Conservation (phyloP, 441 rosid species). For the Populus hybrid region DNA sequence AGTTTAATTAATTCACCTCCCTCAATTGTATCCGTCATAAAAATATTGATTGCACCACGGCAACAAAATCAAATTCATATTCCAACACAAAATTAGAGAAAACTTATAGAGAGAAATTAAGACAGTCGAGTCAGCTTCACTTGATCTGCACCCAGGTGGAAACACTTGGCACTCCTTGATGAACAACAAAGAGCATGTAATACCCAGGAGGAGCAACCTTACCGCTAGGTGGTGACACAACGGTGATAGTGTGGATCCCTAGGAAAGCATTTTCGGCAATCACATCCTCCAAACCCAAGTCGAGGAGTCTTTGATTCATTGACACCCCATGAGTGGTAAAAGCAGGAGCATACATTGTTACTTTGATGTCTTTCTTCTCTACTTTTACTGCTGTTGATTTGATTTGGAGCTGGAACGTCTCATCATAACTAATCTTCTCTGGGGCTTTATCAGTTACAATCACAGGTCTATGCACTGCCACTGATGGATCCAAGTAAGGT, state of each 20-base stretch:
- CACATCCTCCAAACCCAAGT: conserved; percentile 23
- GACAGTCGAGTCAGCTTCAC: not conserved
- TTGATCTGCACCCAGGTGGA: conserved; percentile 48
- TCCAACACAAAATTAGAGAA: not conserved
- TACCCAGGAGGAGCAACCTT: conserved; percentile 57
- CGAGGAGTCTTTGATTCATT: conserved; percentile 52
- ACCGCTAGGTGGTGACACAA: conserved; percentile 30
- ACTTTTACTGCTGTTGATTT: not conserved
- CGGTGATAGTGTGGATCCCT: not conserved
- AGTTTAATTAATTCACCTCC: not conserved
- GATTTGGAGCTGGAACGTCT: conserved; percentile 24
- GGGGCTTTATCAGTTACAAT: conserved; percentile 12
- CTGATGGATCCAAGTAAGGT: conserved; percentile 42
- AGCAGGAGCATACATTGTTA: conserved; percentile 51
- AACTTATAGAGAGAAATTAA: no score
- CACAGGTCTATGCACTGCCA: conserved; percentile 22
- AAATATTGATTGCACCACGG: not conserved
- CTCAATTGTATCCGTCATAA: not conserved
- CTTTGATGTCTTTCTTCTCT: conserved; percentile 16
- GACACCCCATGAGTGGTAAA: conserved; percentile 56
- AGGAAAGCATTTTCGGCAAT: not conserved
- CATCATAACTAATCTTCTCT: conserved; percentile 19
- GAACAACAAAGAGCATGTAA: conserved; percentile 43
- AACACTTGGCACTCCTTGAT: conserved; percentile 45
- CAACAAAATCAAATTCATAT: not conserved